These are phyloP conservation scores for Artemisia annua DNA, from an alignment of 129 eudicot species.

Conservation along the genomic window DNA sequence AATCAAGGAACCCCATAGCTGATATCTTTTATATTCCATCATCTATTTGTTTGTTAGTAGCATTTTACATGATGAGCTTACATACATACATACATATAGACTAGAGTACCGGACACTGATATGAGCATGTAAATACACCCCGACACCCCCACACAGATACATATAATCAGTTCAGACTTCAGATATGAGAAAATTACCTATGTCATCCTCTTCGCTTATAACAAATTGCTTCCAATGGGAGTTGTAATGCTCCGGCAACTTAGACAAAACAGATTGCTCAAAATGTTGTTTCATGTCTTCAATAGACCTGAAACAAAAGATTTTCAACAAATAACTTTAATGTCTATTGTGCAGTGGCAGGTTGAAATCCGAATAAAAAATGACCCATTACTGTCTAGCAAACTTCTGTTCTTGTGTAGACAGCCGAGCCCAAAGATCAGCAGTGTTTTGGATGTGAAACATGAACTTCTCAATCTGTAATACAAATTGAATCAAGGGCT, in stretches of 20 bases:
- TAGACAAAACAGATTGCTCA: slow-evolving; percentile 70
- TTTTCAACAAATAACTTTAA: not conserved
- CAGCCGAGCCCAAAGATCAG: slow-evolving; percentile 68
- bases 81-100: not conserved
- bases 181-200: not conserved
- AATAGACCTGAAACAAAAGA: slow-evolving; percentile 48
- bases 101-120: not conserved
- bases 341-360: not conserved
- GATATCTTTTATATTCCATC: not conserved
- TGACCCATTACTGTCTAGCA: slow-evolving; percentile 47
- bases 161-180: not conserved
- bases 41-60: not conserved
- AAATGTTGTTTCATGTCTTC: slow-evolving; percentile 57
- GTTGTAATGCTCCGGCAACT: slow-evolving; percentile 75
- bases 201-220: slow-evolving; percentile 78
- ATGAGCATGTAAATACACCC: not conserved
- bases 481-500: not conserved
- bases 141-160: not conserved
- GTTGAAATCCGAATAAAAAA: not conserved
- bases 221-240: slow-evolving; percentile 81
- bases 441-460: slow-evolving; percentile 57
- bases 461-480: slow-evolving; percentile 38
- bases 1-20: too few relatives aligned
- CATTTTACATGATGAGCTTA: not conserved
- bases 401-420: slow-evolving; percentile 70